Conservation (phyloP, 352 stramenopile genomes). For the Phytophthora boehmeriae region DNA sequence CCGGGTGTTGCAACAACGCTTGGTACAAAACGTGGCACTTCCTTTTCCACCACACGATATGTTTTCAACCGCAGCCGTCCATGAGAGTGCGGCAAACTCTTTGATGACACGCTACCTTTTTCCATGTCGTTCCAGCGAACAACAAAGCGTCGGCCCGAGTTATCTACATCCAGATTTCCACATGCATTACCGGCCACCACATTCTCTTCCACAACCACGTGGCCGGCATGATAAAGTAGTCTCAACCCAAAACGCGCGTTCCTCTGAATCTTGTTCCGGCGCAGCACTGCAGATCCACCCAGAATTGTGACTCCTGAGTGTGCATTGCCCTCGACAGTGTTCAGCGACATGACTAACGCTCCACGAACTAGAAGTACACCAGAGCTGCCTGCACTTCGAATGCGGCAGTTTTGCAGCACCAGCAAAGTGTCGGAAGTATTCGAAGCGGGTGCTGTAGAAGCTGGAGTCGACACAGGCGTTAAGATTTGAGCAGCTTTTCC, state of each 20-base stretch:
- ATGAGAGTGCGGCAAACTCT: conserved; percentile 63
- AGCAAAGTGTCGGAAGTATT: conserved; percentile 37
- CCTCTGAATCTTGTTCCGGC: conserved; percentile 63
- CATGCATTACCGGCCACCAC: conserved; percentile 65
- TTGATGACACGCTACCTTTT: conserved; percentile 49
- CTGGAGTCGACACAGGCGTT: not conserved
- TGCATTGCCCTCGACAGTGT: conserved; percentile 57
- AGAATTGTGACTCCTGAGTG: conserved; percentile 68
- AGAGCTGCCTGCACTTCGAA: conserved; percentile 61
- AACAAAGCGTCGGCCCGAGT: conserved; percentile 76
- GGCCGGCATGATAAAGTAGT: conserved; percentile 68
- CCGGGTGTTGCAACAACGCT: not conserved
- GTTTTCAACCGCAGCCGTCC: conserved; percentile 51
- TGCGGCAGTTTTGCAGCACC: conserved; percentile 63
- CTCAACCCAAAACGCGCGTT: conserved; percentile 80
- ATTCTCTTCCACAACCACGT: conserved; percentile 83
- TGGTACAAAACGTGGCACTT: conserved; percentile 10
- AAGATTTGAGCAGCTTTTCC: conserved; percentile 1
- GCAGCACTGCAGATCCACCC: conserved; percentile 61
- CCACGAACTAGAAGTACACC: conserved; percentile 66
- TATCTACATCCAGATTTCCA: conserved; percentile 77
- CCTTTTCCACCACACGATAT: conserved; percentile 36
- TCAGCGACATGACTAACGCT: conserved; percentile 60
- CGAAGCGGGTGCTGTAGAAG: not conserved
- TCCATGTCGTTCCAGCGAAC: conserved; percentile 81